These are phyloP conservation scores for Aspergillus spinulosporus DNA, from an alignment of 2,329 filamentous ascomycete genomes.

Conservation along the genomic window DNA sequence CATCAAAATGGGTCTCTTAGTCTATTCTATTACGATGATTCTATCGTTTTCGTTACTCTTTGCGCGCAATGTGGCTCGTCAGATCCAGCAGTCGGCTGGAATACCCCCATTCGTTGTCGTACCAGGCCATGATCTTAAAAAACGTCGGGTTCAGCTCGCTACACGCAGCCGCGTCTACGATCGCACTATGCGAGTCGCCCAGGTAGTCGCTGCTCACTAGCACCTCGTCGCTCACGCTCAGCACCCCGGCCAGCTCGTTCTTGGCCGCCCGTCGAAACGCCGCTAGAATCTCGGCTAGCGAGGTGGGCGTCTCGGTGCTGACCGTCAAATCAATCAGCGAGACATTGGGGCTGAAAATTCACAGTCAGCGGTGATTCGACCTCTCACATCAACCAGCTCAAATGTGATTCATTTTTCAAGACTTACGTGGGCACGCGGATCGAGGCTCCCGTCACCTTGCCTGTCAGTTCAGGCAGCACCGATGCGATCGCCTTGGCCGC, in stretches of 20 bases:
- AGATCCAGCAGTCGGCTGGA: slow-evolving; percentile 81
- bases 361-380: not conserved
- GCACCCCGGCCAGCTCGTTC: slow-evolving; percentile 58
- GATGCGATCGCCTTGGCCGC: slow-evolving; percentile 95
- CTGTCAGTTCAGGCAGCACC: slow-evolving; percentile 88
- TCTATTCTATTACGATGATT: not conserved
- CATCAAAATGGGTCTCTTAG: no score
- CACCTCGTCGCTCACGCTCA: slow-evolving; percentile 87
- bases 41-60: slow-evolving; percentile 7
- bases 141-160: slow-evolving; percentile 83
- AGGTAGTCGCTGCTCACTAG: slow-evolving; percentile 84
- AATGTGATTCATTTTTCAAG: not conserved
- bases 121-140: slow-evolving; percentile 91
- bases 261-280: slow-evolving; percentile 43
- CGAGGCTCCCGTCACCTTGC: slow-evolving; percentile 94
- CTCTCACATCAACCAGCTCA: not conserved
- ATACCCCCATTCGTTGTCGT: slow-evolving; percentile 97
- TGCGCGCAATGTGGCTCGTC: slow-evolving; percentile 25
- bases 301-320: slow-evolving; percentile 76
- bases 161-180: slow-evolving; percentile 93
- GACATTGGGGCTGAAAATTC: slow-evolving; percentile 65
- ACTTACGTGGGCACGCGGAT: slow-evolving; percentile 80
- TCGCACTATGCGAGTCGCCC: slow-evolving; percentile 82
- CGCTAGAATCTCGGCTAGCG: slow-evolving; percentile 27
- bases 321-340: slow-evolving; percentile 89